A percentile compares a stretch with the other conserved stretches of the same genome.
Conservation (phyloP, 495 filamentous ascomycete genomes). For the Lasiosphaeriaceae sp. region DNA sequence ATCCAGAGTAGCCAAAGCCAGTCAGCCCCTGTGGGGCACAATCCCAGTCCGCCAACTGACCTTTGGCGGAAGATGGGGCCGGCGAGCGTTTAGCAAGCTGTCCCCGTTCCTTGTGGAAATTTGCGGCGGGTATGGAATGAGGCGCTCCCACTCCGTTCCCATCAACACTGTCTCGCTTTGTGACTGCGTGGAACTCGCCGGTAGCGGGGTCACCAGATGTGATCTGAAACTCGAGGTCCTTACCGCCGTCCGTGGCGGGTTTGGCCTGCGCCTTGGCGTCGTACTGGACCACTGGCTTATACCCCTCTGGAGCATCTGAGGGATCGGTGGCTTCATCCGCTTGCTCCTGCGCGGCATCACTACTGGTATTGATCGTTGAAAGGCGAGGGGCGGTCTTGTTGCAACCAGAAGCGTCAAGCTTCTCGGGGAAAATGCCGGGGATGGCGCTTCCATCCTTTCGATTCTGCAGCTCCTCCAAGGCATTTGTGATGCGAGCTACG, state of each 20-base stretch:
- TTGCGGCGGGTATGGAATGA: too few species aligned
- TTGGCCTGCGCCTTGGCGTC: background rate
- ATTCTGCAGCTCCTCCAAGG: constrained; percentile 73
- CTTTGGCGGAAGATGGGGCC: constrained; percentile 12
- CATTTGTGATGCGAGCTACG: constrained; percentile 84
- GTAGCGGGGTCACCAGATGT: background rate
- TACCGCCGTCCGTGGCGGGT: background rate
- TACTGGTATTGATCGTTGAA: constrained; percentile 14
- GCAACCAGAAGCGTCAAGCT: constrained; percentile 67
- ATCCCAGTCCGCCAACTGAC: constrained; percentile 32
- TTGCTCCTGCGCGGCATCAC: constrained; percentile 18
- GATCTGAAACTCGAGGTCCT: constrained; percentile 5
- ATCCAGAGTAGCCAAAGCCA: constrained; percentile 29
- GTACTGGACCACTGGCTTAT: background rate
- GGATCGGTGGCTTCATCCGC: constrained; percentile 12
- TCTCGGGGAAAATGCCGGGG: constrained; percentile 79
- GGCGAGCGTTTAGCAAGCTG: too few species aligned
- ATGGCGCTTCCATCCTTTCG: constrained; percentile 57
- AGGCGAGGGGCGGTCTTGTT: constrained; percentile 39
- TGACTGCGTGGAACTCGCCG: background rate
- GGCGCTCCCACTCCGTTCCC: background rate
- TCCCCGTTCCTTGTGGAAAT: constrained; percentile 1
- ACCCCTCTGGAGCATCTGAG: constrained; percentile 7
- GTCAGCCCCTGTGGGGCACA: constrained; percentile 54
- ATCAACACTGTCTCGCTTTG: background rate